Evolutionary conservation across 1,139 yeast species (phyloP), one percentile per base, ranked within the genome.

Genomic region (Candida albicans): DNA sequence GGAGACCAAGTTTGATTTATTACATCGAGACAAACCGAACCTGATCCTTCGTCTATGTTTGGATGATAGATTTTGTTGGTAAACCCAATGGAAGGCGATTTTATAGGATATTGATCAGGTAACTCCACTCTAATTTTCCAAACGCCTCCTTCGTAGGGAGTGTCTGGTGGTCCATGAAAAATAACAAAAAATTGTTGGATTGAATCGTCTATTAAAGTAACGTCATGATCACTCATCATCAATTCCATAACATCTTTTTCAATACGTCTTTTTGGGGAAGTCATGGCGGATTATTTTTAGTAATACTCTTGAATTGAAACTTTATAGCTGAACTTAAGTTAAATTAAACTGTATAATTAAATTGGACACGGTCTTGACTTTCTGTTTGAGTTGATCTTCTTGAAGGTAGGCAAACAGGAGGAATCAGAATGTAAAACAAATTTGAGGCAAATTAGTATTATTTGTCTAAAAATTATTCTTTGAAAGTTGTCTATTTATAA

Each of bases 1-100:
- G 99, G 99, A 36, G 96, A 87, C 99, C 99, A 93, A 1, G 98
- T 90, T 60, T 93, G 97, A 64, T 93, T 93, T 53, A 93, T 91
- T 30, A 93, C 99, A 61, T 93, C 99, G 47, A 93, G 79, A 65
- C 99, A 93, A 11, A 93, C 97, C 0, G 95, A 84, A 0, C 99
- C 99, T 3, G 96, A 85, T 26, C 82, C 77, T 59, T 88, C 93
- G 58, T 88, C 96, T 48, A 88, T 87, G 60, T 93, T 93, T 6
- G 99, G 99, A 61, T 93, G 99, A 64, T 82, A 91, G 28, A 93
- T 91, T 62, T 85, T 87, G 64, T 91, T 93, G 45, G 83, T 83
- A 61, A 93, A 93, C 3, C 98, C 98, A 52, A 93, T 90, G 12
- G 96, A 89, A 11, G 99, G 99, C 8, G 96, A 87, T 61, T 89